Evolutionary conservation across 2,329 filamentous ascomycete genomes (phyloP).

Genomic region (Monosporascus sp.): DNA sequence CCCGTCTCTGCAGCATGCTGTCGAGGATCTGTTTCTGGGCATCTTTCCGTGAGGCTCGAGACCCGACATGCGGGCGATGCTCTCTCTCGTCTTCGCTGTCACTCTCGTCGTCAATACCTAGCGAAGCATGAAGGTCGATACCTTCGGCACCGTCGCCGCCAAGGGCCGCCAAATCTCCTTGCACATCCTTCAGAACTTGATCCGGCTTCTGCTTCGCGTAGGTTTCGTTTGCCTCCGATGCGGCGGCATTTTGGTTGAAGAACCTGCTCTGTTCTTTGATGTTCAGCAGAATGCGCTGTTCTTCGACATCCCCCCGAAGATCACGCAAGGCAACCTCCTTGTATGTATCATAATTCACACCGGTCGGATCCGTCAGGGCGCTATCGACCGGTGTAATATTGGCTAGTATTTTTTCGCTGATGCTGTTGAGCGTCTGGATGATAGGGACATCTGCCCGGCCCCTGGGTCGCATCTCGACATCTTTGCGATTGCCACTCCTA

Average conservation of each 20-base stretch:
- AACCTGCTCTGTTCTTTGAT: constrained; percentile 84
- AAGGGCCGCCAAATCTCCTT: constrained; percentile 53
- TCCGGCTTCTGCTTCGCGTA: constrained; percentile 67
- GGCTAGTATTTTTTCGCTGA: constrained; percentile 90
- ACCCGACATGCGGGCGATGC: constrained; percentile 58
- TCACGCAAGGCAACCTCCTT: constrained; percentile 74
- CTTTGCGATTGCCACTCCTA: constrained; percentile 75
- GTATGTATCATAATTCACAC: constrained; percentile 68
- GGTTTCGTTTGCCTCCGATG: constrained; percentile 39
- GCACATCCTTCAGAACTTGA: constrained; percentile 61
- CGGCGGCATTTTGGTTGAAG: constrained; percentile 54
- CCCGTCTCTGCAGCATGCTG: constrained; percentile 57
- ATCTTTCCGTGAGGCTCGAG: constrained; percentile 57
- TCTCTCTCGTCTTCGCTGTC: constrained; percentile 60
- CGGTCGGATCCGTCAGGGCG: constrained; percentile 59
- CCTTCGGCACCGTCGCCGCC: constrained; percentile 43
- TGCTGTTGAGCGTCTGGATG: constrained; percentile 78
- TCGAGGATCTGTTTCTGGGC: constrained; percentile 63
- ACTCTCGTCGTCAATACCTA: constrained; percentile 66
- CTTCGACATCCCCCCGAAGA: constrained; percentile 66
- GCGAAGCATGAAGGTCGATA: constrained; percentile 55
- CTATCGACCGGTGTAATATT: constrained; percentile 75
- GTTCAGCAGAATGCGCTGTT: constrained; percentile 76
- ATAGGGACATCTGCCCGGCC: constrained; percentile 74
- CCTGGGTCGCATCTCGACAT: constrained; percentile 78